Conservation (phyloP, 352 stramenopile species). For the Globisporangium apiculatum region DNA sequence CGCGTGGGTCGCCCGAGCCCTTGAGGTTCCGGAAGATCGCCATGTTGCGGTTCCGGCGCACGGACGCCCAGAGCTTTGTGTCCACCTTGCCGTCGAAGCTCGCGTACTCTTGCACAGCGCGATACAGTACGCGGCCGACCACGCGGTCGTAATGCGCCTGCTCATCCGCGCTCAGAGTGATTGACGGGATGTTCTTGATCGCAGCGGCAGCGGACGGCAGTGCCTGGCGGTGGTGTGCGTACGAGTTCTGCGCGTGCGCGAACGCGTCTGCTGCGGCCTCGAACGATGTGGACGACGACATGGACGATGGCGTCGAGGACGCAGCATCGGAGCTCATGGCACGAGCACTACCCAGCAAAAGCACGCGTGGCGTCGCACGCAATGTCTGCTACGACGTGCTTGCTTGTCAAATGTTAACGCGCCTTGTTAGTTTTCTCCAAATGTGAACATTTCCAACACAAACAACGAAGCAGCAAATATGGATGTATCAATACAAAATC, state of each 20-base stretch:
- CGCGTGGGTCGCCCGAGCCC: conserved; percentile 6
- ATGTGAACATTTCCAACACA: too few species aligned
- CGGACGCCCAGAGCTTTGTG: conserved; percentile 8
- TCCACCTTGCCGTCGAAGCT: conserved; percentile 10
- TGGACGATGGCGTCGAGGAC: conserved; percentile 11
- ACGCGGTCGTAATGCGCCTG: conserved; percentile 16
- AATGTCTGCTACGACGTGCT: not conserved
- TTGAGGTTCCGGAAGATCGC: conserved; percentile 12
- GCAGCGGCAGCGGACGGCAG: not conserved
- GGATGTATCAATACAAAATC: too few species aligned
- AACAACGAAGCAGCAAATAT: not conserved
- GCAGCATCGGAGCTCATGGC: conserved; percentile 2
- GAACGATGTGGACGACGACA: conserved; percentile 15
- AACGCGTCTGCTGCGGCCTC: conserved; percentile 6
- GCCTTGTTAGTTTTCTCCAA: too few species aligned
- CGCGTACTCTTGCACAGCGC: conserved; percentile 12
- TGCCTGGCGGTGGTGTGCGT: not conserved
- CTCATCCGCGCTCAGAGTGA: conserved; percentile 13
- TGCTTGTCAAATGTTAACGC: too few species aligned
- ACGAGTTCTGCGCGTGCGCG: conserved; percentile 12
- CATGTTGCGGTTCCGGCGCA: conserved; percentile 14
- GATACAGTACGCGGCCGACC: conserved; percentile 13
- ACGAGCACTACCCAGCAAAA: not conserved
- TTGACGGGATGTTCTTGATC: conserved; percentile 13
- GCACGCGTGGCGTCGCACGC: not conserved